Conservation (phyloP, 163 green algal species). For the Prototheca wickerhamii region DNA sequence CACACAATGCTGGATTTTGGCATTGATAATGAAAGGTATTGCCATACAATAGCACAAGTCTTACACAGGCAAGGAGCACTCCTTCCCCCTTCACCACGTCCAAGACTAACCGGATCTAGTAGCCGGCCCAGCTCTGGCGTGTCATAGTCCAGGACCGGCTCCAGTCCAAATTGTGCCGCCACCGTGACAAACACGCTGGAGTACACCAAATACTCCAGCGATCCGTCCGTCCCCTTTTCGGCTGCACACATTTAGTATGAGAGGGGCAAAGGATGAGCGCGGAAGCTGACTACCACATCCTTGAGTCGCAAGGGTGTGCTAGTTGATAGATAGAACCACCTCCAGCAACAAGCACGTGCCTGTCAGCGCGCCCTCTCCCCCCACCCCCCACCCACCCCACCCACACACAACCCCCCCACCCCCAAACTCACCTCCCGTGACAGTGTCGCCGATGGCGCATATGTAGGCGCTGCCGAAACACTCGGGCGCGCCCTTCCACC, state of each 20-base stretch:
- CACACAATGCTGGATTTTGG: not conserved
- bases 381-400: not conserved
- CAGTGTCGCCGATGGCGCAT: slow-evolving; percentile 80
- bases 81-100: not conserved
- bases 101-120: slow-evolving; percentile 17
- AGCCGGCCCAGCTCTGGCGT: slow-evolving; percentile 22
- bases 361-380: not conserved
- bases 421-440: slow-evolving; percentile 51
- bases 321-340: not conserved
- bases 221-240: slow-evolving; percentile 41
- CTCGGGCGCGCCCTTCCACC: slow-evolving; percentile 40
- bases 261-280: too few relatives aligned
- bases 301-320: not conserved
- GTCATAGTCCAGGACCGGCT: slow-evolving; percentile 46
- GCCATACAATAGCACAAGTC: not conserved
- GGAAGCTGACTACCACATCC: not conserved
- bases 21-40: not conserved
- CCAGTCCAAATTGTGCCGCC: slow-evolving; percentile 45
- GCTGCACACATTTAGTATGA: slow-evolving; percentile 13
- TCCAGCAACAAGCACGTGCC: not conserved
- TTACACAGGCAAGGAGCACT: not conserved
- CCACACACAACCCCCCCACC: not conserved
- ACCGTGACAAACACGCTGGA: slow-evolving; percentile 45
- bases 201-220: slow-evolving; percentile 73
- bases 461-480: slow-evolving; percentile 70